Evolutionary conservation across 208 protist genomes (phyloP), one percentile per base, ranked within the genome.

Genomic region (Leptomonas seymouri): DNA sequence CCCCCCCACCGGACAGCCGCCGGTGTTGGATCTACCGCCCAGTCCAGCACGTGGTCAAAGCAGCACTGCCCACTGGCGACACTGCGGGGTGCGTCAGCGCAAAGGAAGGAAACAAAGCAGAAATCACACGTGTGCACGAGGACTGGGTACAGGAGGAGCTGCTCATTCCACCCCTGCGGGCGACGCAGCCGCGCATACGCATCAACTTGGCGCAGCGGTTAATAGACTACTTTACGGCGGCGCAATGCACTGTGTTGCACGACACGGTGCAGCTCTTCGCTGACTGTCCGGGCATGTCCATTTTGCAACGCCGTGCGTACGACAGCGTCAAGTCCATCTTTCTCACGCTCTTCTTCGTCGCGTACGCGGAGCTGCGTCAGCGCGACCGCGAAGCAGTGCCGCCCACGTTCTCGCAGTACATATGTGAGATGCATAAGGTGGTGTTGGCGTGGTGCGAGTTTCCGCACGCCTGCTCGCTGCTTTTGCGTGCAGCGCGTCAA

Each of bases 271-370:
- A 77, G 54, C 68, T 94, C 23, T 86, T 93, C 59, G 48, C 53
- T 12, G 80, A 90, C 71, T 87, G 76, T 60, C 75, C 68, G 50
- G 91, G 91, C n/a, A 61, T 94, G 49, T 90, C 85, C 0, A 49
- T 88, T 21, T 60, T 97, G 45, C 91, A 95, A 69, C 82, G 84
- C 39, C 82, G 78, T 23, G 84, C 87, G 18, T 97, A 97, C 55
- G 80, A 93, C 41, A 54, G 66, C 65, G 63, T 93, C 34, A 93
- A 93, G 68, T 88, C 84, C 8, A 49, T 90, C 23, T 81, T 74
- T 12, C 70, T 97, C 14, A 85, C 80, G 57, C 51, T 97, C 15
- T 60, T 93, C 44, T 86, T 93, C 62, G 81, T 94, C 15, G 85
- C 87, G 6, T 90, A 93, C 65, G 50, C 80, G 27, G 91, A 97